These are phyloP conservation scores for rapeseed (Brassica napus) DNA, from an alignment of 345 rosid species.

Conservation along the genomic window Da-Ae NC_063444.1:40503001-40503500, in stretches of 20 bases:
- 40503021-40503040: neutral
- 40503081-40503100: neutral
- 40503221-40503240: neutral
- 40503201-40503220: neutral
- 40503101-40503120: neutral
- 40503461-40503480: neutral
- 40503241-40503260: neutral
- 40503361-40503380: neutral
- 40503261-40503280: neutral
- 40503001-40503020: neutral
- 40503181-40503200: too few relatives aligned
- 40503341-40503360: neutral
- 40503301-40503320: neutral
- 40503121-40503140: neutral
- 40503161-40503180: too few relatives aligned
- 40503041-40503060: neutral
- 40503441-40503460: neutral
- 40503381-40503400: neutral
- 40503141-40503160: neutral
- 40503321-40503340: neutral
- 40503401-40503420: neutral
- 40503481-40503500: neutral
- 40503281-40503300: neutral
- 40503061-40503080: neutral
- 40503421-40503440: neutral